Base-by-base conservation (phyloP, 1,284 basidiomycete genomes). In the Cryptococcus sp. region DNA sequence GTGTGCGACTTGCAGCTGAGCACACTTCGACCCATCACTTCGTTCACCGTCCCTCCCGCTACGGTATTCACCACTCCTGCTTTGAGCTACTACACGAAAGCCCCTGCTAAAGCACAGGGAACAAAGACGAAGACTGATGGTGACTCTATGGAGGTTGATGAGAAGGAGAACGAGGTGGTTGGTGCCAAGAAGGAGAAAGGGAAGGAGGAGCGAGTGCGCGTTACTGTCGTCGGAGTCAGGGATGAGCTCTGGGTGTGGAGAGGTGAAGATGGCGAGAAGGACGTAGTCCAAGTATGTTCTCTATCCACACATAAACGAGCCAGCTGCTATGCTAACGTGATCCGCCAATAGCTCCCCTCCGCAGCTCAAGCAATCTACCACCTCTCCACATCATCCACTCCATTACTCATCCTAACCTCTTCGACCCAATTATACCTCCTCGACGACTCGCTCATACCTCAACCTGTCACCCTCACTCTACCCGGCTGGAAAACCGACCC, bases 21-120 rank as follows among this genome's bases (percentile, higher is more conserved):
- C 40, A 76, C 74, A 7, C 64, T 78, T 27, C 62, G 73, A 39
- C 75, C 77, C 2, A 73, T 69, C 6, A 73, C 74, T 1, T 75
- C 75, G 1, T 78, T 74, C 61, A 77, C 78, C 7, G 77, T 78
- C 0, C 71, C 76, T 0, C 78, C 77, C 0, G 67, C 72, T 0
- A 78, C 77, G 0, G 35, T 61, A 2, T 79, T 79, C 61, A 62
- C 67, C 8, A 69, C 71, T 3, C 53, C 66, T 10, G 74, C 78
- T 2, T 58, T 77, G 40, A 73, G 71, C 51, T 78, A 69, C 25
- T 62, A 65, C 47, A 44, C 50, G 11, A 61, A 51, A 17, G 52
- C 31, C 23, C 47, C 31, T 6, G 17, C 50, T 57, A 50, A 47
- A 49, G 25, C 13, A 10, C 31, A 35, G 31, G 31, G 5, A 10